Evolutionary conservation across 441 rosid species (phyloP).

Genomic region (Euphorbia corollata): DNA sequence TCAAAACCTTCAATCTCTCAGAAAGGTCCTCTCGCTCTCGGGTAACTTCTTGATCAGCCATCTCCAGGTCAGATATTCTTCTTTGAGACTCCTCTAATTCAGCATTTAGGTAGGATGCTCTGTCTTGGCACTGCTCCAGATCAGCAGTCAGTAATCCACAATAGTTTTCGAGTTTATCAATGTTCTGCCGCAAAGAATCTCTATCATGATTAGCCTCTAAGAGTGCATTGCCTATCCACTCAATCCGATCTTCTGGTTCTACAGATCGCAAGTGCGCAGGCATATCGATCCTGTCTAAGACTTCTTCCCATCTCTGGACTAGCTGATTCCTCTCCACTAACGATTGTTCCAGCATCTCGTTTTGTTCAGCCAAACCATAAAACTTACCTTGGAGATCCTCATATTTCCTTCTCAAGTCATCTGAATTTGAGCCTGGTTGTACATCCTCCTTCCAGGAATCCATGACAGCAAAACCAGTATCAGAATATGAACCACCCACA

Average conservation of each 20-base stretch:
- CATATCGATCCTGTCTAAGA: conserved; percentile 59
- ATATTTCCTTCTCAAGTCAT: conserved; percentile 74
- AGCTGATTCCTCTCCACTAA: conserved; percentile 81
- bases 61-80: conserved; percentile 50
- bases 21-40: conserved; percentile 52
- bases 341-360: conserved; percentile 99
- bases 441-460: conserved; percentile 88
- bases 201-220: conserved; percentile 59
- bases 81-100: conserved; percentile 59
- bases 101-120: conserved; percentile 42
- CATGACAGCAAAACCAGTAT: conserved; percentile 54
- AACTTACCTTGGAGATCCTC: conserved; percentile 94
- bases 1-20: conserved; percentile 54
- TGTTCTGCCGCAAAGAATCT: conserved; percentile 57
- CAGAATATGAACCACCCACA: conserved; percentile 60
- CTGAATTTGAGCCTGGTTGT: conserved; percentile 49
- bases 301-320: conserved; percentile 94
- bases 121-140: conserved; percentile 54
- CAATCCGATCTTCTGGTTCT: conserved; percentile 83
- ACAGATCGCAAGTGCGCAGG: conserved; percentile 64
- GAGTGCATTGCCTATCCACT: conserved; percentile 77
- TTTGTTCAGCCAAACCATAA: conserved; percentile 96
- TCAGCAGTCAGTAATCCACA: conserved; percentile 62
- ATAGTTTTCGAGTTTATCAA: conserved; percentile 56
- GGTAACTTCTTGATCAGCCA: conserved; percentile 42